A percentile compares a stretch with the other conserved stretches of the same genome.
Conservation (phyloP, 192 early-diverging fungal species). For the Entomortierella parvispora region DNA sequence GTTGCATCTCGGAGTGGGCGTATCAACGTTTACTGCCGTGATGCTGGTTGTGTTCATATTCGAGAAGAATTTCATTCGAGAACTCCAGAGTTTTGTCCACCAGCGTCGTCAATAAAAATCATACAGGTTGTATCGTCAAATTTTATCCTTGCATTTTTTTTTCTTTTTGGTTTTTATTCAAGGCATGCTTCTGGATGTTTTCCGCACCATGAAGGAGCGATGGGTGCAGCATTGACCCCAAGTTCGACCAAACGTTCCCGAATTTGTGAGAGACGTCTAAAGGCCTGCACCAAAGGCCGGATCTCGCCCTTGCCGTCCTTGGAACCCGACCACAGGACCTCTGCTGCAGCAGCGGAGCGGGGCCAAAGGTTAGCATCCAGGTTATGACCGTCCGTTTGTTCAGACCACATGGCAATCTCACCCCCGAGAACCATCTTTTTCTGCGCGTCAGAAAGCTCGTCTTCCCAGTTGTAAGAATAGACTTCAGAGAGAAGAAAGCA, state of each 20-base stretch:
- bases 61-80: constrained; percentile 40
- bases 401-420: constrained; percentile 80
- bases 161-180: not conserved
- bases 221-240: constrained; percentile 72
- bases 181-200: constrained; percentile 36
- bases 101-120: constrained; percentile 18
- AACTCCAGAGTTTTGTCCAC: constrained; percentile 18
- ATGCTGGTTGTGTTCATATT: constrained; percentile 5
- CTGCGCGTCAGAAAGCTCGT: constrained; percentile 17
- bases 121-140: not conserved
- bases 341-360: constrained; percentile 75
- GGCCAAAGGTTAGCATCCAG: constrained; percentile 80
- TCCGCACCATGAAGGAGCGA: constrained; percentile 80
- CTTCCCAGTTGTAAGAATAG: constrained; percentile 37
- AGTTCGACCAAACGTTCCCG: constrained; percentile 75
- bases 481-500: constrained; percentile 10
- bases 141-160: not conserved
- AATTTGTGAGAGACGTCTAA: constrained; percentile 72
- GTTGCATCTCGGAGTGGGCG: constrained; percentile 68
- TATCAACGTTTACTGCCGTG: constrained; percentile 3
- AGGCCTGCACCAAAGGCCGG: constrained; percentile 68
- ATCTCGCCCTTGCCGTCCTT: constrained; percentile 56
- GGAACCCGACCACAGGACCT: constrained; percentile 74
- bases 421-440: constrained; percentile 54
- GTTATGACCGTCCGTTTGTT: constrained; percentile 70